Base-by-base conservation (phyloP, 768 basidiomycete species). In the Porpolomopsis calyptriformis region DNA sequence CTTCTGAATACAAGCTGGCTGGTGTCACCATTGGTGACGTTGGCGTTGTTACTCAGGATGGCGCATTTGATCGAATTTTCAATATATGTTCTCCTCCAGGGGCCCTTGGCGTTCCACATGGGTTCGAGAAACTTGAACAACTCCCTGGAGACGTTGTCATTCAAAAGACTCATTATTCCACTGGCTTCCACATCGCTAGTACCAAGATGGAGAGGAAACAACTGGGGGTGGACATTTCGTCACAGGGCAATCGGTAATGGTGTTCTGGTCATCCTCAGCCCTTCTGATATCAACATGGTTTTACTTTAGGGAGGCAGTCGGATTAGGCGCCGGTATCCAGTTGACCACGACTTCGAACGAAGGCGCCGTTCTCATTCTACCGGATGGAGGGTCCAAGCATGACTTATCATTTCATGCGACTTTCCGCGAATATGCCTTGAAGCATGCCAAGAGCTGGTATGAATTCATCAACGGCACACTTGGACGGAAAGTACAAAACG, bases 11-110 rank as follows among this genome's bases (percentile, higher is more conserved):
- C 49, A 51, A 53, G 38, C 47, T 47, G 20, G 50, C 51, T 40
- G 55, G 57, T 19, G 52, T 60, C 23, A 43, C 52, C 36, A 49
- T 59, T 18, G 58, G 58, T 29, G 55, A 59, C 42, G 54, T 57
- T 6, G 53, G 53, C 25, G 45, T 55, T 39, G 47, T 58, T 33
- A 58, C 55, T 14, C 46, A 47, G 12, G 55, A 58, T 10, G 55
- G 58, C 40, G 53, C 40, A 5, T 58, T 56, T 29, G 49, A 57
- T 34, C 50, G 47, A 19, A 23, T 57, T 8, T 56, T 56, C 45
- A 57, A 56, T 35, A 40, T 57, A 33, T 49, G 54, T 14, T 50
- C 41, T 3, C 40, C 54, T 4, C 40, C 46, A 9, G 29, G 36
- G n/a, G 36, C 39, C 37, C 38, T 38, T 14, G 25, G 45, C 20